Evolutionary conservation across 2,329 filamentous ascomycete genomes (phyloP), one percentile per base, ranked within the genome.

Genomic region (Periglandula ipomoeae): DNA sequence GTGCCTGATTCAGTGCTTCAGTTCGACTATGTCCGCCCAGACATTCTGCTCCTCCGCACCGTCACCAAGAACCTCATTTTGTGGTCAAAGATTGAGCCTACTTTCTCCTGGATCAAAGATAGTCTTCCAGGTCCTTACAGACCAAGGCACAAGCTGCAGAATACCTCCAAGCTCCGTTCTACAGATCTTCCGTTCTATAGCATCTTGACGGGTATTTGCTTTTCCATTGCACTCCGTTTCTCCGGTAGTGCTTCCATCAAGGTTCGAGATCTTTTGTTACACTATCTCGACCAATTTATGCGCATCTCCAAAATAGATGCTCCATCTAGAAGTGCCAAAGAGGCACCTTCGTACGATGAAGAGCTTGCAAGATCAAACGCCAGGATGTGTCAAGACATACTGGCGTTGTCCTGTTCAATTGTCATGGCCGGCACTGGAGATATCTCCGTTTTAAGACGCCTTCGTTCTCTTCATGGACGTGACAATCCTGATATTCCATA

Each of bases 361-460:
- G 89, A 87, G 59, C 76, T 96, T 15, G 82, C 91, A 2, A 78
- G 88, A 30, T 85, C 86, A 47, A 91, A 90, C 7, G 84, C 90
- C 2, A 79, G 89, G 34, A 94, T 94, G 71, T 97, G 93, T 59
- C 88, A 96, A 59, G 90, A 97, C 60, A 74, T 94, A 2, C 69
- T 96, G 10, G 88, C 88, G 1, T 72, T 98, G 5, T 85, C 89
- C 5, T 81, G 82, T 20, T 84, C 93, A 0, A 88, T 86, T 2
- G 88, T 97, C 46, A 97, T 97, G 91, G 89, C 94, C 5, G 93
- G 93, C 24, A 95, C 89, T 0, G 93, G 94, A 35, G 94, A 98
- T 61, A 71, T 98, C 19, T 70, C 79, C 2, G 83, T 95, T 1
- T 85, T 97, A 58, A 84, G 93, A 20, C 84, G 91, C 13, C 75